Conservation (phyloP, 2,329 filamentous ascomycete species). For the Colletotrichum abscissum region DNA sequence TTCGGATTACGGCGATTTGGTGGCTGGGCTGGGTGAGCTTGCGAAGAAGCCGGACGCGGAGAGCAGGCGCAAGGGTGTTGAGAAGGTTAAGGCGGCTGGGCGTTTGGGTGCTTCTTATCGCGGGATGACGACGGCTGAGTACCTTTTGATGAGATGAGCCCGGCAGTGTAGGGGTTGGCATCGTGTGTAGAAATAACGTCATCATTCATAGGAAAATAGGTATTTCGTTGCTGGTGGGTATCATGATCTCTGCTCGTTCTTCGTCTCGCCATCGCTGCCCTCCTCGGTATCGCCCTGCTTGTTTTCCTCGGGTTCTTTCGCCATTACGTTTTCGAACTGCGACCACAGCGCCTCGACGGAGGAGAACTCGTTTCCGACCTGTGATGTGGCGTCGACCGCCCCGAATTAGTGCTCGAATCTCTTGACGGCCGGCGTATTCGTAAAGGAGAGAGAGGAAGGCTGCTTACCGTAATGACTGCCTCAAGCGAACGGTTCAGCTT, state of each 20-base stretch:
- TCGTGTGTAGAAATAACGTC: background rate
- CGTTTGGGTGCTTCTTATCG: background rate
- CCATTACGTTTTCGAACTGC: slow-evolving; percentile 97
- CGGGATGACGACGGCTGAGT: background rate
- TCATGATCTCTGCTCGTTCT: slow-evolving; percentile 41
- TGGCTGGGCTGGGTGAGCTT: background rate
- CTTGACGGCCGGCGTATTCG: too few species aligned
- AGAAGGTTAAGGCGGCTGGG: background rate
- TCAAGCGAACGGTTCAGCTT: slow-evolving; percentile 93
- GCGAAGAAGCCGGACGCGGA: background rate
- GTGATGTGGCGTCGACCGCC: background rate
- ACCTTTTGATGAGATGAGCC: background rate
- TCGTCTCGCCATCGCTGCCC: slow-evolving; percentile 41
- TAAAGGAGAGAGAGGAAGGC: too few species aligned
- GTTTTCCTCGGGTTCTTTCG: slow-evolving; percentile 64
- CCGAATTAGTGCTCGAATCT: background rate
- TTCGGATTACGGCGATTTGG: background rate
- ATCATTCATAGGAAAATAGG: background rate
- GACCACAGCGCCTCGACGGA: slow-evolving; percentile 97
- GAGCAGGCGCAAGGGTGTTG: background rate
- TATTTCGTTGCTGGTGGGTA: slow-evolving; percentile 6
- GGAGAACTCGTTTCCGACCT: slow-evolving; percentile 97
- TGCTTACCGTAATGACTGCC: slow-evolving; percentile 82
- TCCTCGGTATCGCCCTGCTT: slow-evolving; percentile 38
- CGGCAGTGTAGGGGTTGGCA: background rate